Evolutionary conservation across 768 basidiomycete genomes (phyloP).

Genomic region (Tulasnella sp.): DNA sequence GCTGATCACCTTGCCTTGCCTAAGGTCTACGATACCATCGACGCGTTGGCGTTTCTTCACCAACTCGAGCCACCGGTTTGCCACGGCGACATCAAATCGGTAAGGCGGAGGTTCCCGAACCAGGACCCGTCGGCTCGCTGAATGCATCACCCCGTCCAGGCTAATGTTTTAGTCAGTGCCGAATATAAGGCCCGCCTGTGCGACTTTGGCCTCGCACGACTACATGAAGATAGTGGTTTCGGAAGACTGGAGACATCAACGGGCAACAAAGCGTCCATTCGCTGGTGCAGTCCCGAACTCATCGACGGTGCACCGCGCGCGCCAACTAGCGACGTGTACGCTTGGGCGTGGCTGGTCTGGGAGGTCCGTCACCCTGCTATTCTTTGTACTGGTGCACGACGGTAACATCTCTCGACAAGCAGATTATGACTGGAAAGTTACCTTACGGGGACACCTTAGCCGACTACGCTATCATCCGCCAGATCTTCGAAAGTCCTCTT

Average conservation of each 20-base stretch:
- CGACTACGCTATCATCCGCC: neutral
- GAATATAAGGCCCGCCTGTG: neutral
- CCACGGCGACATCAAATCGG: neutral
- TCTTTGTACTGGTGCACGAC: neutral
- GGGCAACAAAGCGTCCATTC: neutral
- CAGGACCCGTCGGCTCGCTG: neutral
- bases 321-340: neutral
- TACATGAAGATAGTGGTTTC: neutral
- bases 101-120: neutral
- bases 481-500: neutral
- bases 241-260: neutral
- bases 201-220: neutral
- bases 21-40: neutral
- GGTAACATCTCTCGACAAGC: neutral
- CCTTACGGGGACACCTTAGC: neutral
- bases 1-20: neutral
- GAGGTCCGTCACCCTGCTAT: neutral
- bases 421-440: neutral
- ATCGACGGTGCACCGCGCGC: neutral
- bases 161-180: neutral
- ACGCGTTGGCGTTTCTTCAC: neutral
- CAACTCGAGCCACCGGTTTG: neutral
- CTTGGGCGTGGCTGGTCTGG: neutral
- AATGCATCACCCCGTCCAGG: neutral
- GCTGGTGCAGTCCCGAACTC: neutral